Evolutionary conservation across 768 basidiomycete species (phyloP).

Genomic region (Sporobolomyces pararoseus): DNA sequence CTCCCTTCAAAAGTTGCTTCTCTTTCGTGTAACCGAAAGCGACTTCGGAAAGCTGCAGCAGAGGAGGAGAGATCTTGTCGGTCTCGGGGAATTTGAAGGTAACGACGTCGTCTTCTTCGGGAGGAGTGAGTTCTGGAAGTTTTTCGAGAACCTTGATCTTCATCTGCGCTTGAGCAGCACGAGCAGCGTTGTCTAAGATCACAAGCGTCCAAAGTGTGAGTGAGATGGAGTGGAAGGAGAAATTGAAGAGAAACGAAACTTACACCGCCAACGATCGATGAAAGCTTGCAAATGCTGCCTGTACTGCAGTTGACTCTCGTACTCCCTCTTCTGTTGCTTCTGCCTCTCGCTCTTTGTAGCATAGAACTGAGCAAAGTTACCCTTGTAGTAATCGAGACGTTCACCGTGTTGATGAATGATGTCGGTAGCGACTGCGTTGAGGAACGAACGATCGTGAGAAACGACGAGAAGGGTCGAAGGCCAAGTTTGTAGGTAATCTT

Average conservation of each 20-base stretch:
- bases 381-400: constrained; percentile 95
- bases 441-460: constrained; percentile 95
- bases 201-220: neutral
- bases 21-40: constrained; percentile 83
- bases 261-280: constrained; percentile 95
- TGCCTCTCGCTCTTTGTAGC: constrained; percentile 95
- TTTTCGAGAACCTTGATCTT: constrained; percentile 74
- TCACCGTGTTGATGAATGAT: constrained; percentile 91
- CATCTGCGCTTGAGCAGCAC: constrained; percentile 77
- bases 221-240: neutral
- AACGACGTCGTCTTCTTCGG: constrained; percentile 87
- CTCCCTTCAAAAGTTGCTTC: constrained; percentile 62
- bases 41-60: constrained; percentile 85
- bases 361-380: constrained; percentile 98
- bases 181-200: constrained; percentile 48
- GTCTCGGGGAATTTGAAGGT: constrained; percentile 95
- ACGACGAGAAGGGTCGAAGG: constrained; percentile 52
- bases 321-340: constrained; percentile 77
- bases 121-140: constrained; percentile 88
- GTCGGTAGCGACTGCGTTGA: constrained; percentile 95
- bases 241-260: constrained; percentile 37
- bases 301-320: constrained; percentile 93
- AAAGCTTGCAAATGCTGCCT: constrained; percentile 93
- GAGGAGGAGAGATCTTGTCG: constrained; percentile 93
- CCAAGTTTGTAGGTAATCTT: constrained; percentile 47